Conservation (phyloP, 768 basidiomycete genomes). For the Suillus weaverae region DNA sequence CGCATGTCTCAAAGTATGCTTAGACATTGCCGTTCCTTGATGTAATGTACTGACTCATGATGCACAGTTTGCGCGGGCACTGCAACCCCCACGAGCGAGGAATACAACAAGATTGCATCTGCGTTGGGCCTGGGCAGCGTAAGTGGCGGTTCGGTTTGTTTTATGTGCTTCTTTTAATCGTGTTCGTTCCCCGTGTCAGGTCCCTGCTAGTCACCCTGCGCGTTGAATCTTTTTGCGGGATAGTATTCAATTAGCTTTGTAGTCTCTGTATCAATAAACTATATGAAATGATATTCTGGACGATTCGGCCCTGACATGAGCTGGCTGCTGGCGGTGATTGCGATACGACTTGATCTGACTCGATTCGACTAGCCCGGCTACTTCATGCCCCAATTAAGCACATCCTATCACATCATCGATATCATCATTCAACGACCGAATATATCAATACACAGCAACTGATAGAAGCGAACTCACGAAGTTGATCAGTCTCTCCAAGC, state of each 20-base stretch:
- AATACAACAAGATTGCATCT: constrained; percentile 49
- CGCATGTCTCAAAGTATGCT: not conserved
- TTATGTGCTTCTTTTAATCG: not conserved
- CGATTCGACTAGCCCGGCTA: not conserved
- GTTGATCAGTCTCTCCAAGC: not conserved
- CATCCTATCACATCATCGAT: not conserved
- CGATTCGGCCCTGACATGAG: not conserved
- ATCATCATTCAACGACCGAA: not conserved
- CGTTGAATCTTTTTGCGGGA: not conserved
- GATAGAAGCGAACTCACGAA: not conserved
- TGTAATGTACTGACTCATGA: not conserved
- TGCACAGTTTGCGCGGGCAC: constrained; percentile 49
- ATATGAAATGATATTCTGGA: not conserved
- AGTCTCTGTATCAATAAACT: not conserved
- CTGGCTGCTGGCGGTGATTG: not conserved
- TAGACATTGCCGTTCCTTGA: not conserved
- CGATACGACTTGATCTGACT: not conserved
- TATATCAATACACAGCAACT: not conserved
- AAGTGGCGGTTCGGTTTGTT: constrained; percentile 15
- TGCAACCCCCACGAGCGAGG: constrained; percentile 41
- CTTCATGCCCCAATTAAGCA: not conserved
- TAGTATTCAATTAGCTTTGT: not conserved
- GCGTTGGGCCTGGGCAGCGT: constrained; percentile 31
- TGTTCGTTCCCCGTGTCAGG: not conserved
- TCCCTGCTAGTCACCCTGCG: not conserved